These are phyloP conservation scores for Starmerella geochares DNA, from an alignment of 805 yeast genomes.

Conservation along the genomic window DNA sequence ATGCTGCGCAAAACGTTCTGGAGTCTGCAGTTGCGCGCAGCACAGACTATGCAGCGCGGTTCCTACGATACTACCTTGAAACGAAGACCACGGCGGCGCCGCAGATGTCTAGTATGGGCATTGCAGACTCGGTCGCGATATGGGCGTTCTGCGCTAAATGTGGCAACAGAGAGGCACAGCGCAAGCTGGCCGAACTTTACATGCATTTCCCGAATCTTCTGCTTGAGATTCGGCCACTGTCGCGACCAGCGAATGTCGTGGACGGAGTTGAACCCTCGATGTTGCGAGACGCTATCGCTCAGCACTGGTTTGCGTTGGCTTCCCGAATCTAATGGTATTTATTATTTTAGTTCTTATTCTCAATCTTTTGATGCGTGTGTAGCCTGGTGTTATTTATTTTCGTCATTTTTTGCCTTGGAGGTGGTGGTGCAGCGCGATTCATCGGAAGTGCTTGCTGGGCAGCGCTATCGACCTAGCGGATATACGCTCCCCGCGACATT, in stretches of 20 bases:
- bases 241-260: constrained; percentile 20
- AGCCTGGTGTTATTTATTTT: no score
- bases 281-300: constrained; percentile 21
- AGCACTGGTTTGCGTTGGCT: constrained; percentile 25
- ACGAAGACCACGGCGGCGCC: constrained; percentile 20
- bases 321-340: constrained; percentile 9
- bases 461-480: no score
- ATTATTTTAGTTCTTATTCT: neutral
- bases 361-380: neutral
- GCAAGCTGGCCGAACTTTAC: constrained; percentile 25
- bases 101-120: constrained; percentile 25
- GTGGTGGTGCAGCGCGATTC: neutral
- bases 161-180: constrained; percentile 26
- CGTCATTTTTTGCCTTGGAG: neutral
- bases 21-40: constrained; percentile 23
- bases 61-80: constrained; percentile 25
- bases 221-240: constrained; percentile 24
- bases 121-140: constrained; percentile 25
- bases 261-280: constrained; percentile 21
- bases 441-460: no score
- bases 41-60: constrained; percentile 26
- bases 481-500: no score
- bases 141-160: constrained; percentile 27
- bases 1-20: constrained; percentile 28
- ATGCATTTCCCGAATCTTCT: constrained; percentile 19